Evolutionary conservation across 257 asterid genomes (phyloP).

Genomic region (Nicotiana tomentosiformis): DNA sequence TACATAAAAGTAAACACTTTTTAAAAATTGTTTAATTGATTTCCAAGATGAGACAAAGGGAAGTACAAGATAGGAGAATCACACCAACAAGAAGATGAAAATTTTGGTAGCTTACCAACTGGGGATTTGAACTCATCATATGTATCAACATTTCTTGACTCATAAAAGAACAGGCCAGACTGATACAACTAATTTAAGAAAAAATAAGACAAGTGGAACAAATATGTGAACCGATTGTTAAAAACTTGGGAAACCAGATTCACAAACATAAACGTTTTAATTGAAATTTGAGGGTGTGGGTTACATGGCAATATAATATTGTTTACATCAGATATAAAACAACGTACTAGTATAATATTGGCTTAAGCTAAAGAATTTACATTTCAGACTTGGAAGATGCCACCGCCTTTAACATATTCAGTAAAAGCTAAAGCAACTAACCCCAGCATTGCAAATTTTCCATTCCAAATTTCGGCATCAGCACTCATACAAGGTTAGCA

Average conservation of each 20-base stretch:
- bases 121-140: no score
- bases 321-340: background rate
- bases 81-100: no score
- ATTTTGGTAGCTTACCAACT: no score
- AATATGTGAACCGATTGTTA: background rate
- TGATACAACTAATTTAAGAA: no score
- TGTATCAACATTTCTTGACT: background rate
- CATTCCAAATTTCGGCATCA: constrained; percentile 77
- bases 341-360: no score
- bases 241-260: no score
- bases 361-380: background rate
- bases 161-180: no score
- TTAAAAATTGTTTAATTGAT: background rate
- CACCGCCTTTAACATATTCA: constrained; percentile 63
- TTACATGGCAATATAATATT: background rate
- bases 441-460: constrained; percentile 86
- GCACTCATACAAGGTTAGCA: constrained; percentile 53
- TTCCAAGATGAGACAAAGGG: no score
- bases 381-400: constrained; percentile 29
- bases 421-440: constrained; percentile 74
- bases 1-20: background rate
- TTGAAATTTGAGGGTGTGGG: no score
- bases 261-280: no score
- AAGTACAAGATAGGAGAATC: no score
- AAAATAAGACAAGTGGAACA: background rate